Evolutionary conservation across 1,139 yeast genomes (phyloP), one percentile per base, ranked within the genome.

Genomic region (Candida frijolesensis): DNA sequence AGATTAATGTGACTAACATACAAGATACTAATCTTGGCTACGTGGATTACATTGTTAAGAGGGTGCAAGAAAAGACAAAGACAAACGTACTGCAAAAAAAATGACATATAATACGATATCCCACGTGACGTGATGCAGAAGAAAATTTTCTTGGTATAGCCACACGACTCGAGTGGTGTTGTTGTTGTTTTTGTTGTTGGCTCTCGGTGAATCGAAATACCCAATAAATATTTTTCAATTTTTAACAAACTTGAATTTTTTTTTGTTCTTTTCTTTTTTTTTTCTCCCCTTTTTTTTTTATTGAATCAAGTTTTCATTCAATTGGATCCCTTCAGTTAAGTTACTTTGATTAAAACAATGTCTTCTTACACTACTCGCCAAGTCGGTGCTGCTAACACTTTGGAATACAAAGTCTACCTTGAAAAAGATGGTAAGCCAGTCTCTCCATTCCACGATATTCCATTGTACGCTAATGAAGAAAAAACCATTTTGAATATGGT

Each of bases 341-440:
- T 10, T 18, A 15, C 22, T n/a, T 32, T 32, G 35, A 11, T 32
- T 16, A 37, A 6, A 7, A 32, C 34, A 46, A 87, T 87, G 94
- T 71, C 82, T 58, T 69, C 81, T 57, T 87, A 82, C 79, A 71
- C 89, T 54, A 78, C 89, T 56, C 89, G 96, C 79, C 94, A 88
- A 78, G 76, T 90, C 65, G 97, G 96, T 66, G 94, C 96, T 61
- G 87, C 91, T 64, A 83, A 90, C 87, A 87, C 97, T 60, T 80
- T 89, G 63, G 97, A 91, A 66, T 88, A 84, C 87, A 88, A 84
- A 74, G 95, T 88, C 59, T 92, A 54, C 69, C 62, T 76, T 49
- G 80, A 76, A 65, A 66, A 75, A 62, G 77, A 76, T 65, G 80
- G 80, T 40, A 75, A 76, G 64, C 76, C 75, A 53, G 61, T 69